Evolutionary conservation across 257 asterid species (phyloP), one percentile per base, ranked within the genome.

Genomic region (Primulina eburnea): DNA sequence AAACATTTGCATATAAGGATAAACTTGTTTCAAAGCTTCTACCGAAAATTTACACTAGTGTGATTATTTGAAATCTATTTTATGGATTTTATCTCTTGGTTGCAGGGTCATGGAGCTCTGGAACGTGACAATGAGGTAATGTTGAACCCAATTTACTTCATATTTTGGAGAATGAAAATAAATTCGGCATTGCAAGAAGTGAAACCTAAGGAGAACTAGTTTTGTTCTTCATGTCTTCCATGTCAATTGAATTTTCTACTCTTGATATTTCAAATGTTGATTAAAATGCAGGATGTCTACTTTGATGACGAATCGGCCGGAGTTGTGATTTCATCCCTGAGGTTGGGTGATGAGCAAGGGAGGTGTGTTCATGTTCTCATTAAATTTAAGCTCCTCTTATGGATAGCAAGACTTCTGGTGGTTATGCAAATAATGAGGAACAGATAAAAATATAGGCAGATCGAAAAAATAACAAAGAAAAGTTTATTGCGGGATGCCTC

Each of bases 261-360:
- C 78, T 65, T 73, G 57, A 73, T 21, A 16, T 60, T 47, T 68
- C 66, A 26, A 55, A 18, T 47, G 16, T 70, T 80, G 69, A 65
- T 81, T 77, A 61, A 60, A 77, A 32, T 84, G 79, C 79, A 94
- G 99, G 97, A 91, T 83, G 96, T 86, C 62, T 94, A 47, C 56
- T 47, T 47, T 47, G 56, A 47, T 16, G 56, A 16, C 7, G 56
- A 47, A 47, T 47, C 56, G 65, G 97, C 97, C 55, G 99, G 91
- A 83, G 97, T 94, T 30, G 99, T 94, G 70, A 86, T 94, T 74
- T 94, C 99, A 67, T 89, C 99, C 67, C 81, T 94, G 67, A 81
- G 97, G 84, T 82, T 94, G 89, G 96, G 96, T 61, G 98, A 89
- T 77, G 96, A 89, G 78, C 97, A 94, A 71, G 97, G 97, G 71